A percentile compares a stretch with the other conserved stretches of the same genome.
Conservation (phyloP, 2,329 filamentous ascomycete species). For the Fusarium continuum region DNA sequence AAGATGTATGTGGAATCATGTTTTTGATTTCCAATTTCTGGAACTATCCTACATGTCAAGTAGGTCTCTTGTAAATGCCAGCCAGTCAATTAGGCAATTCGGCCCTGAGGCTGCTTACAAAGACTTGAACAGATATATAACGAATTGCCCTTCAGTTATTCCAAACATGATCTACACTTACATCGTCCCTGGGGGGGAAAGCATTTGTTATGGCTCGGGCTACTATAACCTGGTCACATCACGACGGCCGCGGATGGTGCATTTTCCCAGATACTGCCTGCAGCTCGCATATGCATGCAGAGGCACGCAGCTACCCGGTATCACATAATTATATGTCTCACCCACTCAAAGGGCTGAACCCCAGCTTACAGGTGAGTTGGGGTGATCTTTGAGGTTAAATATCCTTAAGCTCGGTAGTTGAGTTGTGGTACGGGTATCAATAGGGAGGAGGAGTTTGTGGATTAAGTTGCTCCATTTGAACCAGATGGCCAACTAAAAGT, state of each 20-base stretch:
- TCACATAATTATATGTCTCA: slow-evolving; percentile 10
- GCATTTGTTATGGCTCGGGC: neutral
- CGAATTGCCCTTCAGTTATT: neutral
- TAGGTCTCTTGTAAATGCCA: too few relatives aligned
- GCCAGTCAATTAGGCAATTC: neutral
- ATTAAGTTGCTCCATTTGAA: too few relatives aligned
- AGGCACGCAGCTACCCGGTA: neutral
- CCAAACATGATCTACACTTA: neutral
- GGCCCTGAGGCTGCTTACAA: slow-evolving; percentile 2
- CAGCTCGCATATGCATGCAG: slow-evolving; percentile 22
- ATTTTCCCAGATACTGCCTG: neutral
- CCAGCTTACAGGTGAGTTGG: neutral
- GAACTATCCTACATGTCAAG: neutral
- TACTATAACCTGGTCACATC: slow-evolving; percentile 2
- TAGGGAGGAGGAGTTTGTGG: too few relatives aligned
- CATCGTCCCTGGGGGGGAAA: neutral
- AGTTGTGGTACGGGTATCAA: too few relatives aligned
- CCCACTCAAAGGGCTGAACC: neutral
- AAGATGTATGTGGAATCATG: slow-evolving; percentile 27
- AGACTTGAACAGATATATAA: neutral
- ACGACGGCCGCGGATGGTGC: slow-evolving; percentile 13
- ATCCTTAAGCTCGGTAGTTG: too few relatives aligned
- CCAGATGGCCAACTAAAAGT: too few relatives aligned
- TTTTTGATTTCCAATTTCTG: neutral
- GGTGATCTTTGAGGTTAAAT: too few relatives aligned